Conservation (phyloP, 2,329 filamentous ascomycete genomes). For the Raffaelea deltoideospora region DNA sequence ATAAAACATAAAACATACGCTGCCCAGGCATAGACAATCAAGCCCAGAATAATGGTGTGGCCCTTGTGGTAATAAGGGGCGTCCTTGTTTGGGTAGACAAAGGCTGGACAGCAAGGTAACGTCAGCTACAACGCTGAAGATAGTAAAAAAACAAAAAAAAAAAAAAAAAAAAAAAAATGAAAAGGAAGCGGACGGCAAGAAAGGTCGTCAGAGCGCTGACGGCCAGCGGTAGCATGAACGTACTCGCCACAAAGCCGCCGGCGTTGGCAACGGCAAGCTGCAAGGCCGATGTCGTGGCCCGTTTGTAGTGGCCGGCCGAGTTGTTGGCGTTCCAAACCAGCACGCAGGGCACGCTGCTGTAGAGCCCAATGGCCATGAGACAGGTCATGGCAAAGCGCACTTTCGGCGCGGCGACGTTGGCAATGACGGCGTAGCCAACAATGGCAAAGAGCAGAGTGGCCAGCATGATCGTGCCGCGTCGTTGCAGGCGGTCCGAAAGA, state of each 20-base stretch:
- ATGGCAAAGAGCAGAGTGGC: slow-evolving; percentile 48
- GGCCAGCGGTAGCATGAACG: too few species aligned
- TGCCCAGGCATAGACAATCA: slow-evolving; percentile 48
- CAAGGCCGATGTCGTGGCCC: slow-evolving; percentile 49
- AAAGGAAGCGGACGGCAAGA: too few species aligned
- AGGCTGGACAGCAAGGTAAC: slow-evolving; percentile 9
- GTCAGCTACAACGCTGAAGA: not conserved
- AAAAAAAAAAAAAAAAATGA: too few species aligned
- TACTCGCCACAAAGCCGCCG: slow-evolving; percentile 45
- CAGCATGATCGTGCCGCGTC: slow-evolving; percentile 48
- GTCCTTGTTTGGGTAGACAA: slow-evolving; percentile 31
- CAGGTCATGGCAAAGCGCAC: slow-evolving; percentile 52
- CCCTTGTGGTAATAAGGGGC: slow-evolving; percentile 43
- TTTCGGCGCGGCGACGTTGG: slow-evolving; percentile 32
- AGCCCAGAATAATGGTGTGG: slow-evolving; percentile 43
- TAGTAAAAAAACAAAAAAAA: too few species aligned
- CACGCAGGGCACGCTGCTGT: slow-evolving; percentile 44
- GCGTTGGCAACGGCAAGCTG: slow-evolving; percentile 53
- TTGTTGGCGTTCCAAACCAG: slow-evolving; percentile 55
- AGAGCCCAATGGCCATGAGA: slow-evolving; percentile 51
- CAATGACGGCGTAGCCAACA: slow-evolving; percentile 48
- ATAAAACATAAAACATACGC: slow-evolving; percentile 32
- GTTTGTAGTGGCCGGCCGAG: slow-evolving; percentile 53
- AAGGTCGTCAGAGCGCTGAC: too few species aligned
- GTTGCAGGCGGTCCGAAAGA: slow-evolving; percentile 42